Evolutionary conservation across 164 flowering plant genomes (phyloP).

Genomic region (Amborella trichopoda): DNA sequence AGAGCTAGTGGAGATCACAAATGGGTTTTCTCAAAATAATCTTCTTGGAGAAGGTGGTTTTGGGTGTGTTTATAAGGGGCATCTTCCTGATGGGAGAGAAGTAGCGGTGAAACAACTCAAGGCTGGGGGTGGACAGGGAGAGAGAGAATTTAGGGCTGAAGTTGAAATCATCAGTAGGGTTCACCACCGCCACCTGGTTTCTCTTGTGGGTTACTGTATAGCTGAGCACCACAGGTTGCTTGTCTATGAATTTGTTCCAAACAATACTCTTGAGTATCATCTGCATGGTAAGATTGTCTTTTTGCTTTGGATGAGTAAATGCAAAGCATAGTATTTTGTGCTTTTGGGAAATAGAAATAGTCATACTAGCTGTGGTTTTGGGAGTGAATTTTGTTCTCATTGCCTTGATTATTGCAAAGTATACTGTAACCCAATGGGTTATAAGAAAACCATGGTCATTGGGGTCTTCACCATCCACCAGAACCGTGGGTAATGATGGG

Average conservation of each 20-base stretch:
- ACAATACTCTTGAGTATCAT: slow-evolving; percentile 72
- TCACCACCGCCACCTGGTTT: slow-evolving; percentile 88
- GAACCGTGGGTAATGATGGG: no score
- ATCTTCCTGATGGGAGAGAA: slow-evolving; percentile 62
- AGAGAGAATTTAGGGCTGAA: slow-evolving; percentile 75
- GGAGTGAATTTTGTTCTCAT: no score
- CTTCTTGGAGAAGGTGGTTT: slow-evolving; percentile 89
- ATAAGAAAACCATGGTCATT: no score
- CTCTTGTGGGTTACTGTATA: slow-evolving; percentile 86
- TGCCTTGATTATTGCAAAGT: no score
- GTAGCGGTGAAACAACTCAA: slow-evolving; percentile 85
- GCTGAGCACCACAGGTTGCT: slow-evolving; percentile 58
- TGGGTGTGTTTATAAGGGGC: slow-evolving; percentile 74
- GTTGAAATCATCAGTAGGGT: slow-evolving; percentile 65
- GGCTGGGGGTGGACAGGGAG: slow-evolving; percentile 82
- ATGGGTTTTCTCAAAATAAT: slow-evolving; percentile 67
- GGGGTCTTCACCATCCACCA: no score
- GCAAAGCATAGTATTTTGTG: no score
- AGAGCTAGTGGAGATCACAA: slow-evolving; percentile 51
- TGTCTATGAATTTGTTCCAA: slow-evolving; percentile 71
- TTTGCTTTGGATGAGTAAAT: no score
- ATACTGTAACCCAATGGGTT: no score
- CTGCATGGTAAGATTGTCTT: slow-evolving; percentile 83
- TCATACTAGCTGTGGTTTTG: no score
- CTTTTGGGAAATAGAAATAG: no score